phyloP scores from a whole-genome alignment of 768 basidiomycete species.

The Amanita rubescens region DNA sequence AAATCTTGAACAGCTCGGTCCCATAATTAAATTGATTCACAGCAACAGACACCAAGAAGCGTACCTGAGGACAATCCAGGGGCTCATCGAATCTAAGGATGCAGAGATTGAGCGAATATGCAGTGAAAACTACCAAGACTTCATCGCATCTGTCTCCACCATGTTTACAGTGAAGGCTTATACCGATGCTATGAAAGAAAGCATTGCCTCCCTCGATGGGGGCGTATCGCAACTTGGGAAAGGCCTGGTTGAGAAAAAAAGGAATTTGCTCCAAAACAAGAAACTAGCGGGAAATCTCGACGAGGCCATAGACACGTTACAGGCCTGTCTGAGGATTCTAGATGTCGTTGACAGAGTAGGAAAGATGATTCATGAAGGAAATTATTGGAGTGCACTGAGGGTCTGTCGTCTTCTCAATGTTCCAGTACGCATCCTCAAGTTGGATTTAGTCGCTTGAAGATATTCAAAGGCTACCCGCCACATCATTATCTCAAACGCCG shows the following conservation, averaged over 20 bases:
- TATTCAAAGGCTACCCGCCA: constrained; percentile 83
- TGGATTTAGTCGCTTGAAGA: constrained; percentile 83
- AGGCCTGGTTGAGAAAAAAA: constrained; percentile 90
- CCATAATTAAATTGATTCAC: constrained; percentile 91
- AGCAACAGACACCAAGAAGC: constrained; percentile 81
- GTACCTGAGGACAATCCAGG: constrained; percentile 78
- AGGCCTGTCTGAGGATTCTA: constrained; percentile 85
- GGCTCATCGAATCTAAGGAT: constrained; percentile 92
- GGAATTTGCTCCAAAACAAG: constrained; percentile 78
- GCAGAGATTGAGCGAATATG: constrained; percentile 95
- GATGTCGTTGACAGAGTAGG: constrained; percentile 91
- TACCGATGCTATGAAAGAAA: constrained; percentile 88
- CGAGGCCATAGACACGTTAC: constrained; percentile 92
- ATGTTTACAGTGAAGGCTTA: constrained; percentile 94
- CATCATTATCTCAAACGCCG: constrained; percentile 85
- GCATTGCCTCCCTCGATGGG: constrained; percentile 81
- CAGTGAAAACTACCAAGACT: constrained; percentile 95
- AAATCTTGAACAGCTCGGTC: constrained; percentile 92
- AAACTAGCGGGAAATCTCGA: constrained; percentile 93
- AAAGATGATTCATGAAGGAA: constrained; percentile 87
- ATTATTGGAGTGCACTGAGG: constrained; percentile 95
- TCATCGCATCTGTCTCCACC: constrained; percentile 95
- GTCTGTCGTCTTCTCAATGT: constrained; percentile 44
- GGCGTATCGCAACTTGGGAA: constrained; percentile 86
- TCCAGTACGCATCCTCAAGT: constrained; percentile 24